phyloP scores from a whole-genome alignment of 371 early-diverging fungal species.

The Choanephora cucurbitarum region DNA sequence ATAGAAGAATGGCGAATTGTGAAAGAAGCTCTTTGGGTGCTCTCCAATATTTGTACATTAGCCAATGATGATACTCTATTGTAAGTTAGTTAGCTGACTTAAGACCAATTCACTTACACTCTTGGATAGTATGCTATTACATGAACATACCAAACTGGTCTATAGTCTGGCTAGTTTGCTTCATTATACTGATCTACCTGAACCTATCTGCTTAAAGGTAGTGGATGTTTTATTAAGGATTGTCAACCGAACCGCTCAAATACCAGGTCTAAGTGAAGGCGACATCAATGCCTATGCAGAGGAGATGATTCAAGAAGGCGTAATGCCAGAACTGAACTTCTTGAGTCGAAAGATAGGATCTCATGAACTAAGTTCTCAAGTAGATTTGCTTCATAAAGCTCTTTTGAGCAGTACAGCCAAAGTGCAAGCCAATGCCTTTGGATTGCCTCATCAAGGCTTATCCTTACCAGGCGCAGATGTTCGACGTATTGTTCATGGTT shows the following conservation, averaged over 20 bases:
- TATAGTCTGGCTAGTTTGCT: conserved; percentile 7
- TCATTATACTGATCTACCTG: conserved; percentile 6
- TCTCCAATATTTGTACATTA: conserved; percentile 43
- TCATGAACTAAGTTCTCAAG: conserved; percentile 7
- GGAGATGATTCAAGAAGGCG: conserved; percentile 20
- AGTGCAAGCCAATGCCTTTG: conserved; percentile 14
- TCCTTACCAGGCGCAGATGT: conserved; percentile 6
- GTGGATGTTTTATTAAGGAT: conserved; percentile 15
- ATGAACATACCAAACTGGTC: conserved; percentile 6
- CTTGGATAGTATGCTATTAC: conserved; percentile 11
- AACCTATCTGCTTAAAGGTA: conserved; percentile 8
- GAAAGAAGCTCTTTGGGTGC: conserved; percentile 44
- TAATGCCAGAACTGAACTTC: conserved; percentile 12
- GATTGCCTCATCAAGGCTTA: not conserved
- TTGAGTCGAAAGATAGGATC: conserved; percentile 4
- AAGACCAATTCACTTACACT: not conserved
- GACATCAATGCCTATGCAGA: conserved; percentile 15
- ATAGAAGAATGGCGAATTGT: conserved; percentile 46
- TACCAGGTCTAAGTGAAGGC: conserved; percentile 1
- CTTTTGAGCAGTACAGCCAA: not conserved
- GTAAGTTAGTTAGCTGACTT: conserved; percentile 4
- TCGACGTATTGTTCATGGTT: conserved; percentile 36
- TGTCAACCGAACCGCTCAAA: conserved; percentile 18
- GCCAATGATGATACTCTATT: conserved; percentile 22
- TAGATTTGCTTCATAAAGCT: conserved; percentile 9